Base-by-base conservation (phyloP, 805 yeast species). In the Barnettozyma sucrosica region DNA sequence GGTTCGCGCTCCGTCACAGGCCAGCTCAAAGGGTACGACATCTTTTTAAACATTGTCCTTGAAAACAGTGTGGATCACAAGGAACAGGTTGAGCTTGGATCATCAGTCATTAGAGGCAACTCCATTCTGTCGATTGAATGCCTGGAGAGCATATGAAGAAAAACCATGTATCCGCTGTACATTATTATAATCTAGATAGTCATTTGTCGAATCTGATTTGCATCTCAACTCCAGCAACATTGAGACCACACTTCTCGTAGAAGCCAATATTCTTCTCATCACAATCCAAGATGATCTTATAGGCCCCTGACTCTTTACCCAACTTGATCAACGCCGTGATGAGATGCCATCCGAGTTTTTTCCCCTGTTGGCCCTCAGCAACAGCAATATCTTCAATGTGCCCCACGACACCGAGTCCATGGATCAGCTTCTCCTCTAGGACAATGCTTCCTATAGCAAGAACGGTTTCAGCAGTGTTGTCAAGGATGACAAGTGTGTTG, bases 321-420 rank as follows among this genome's bases (percentile, higher is more conserved):
- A 85, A 60, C 21, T 70, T 67, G 4, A 83, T 76, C 60, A 92
- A 71, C 8, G 76, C 69, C 16, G 72, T 68, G 54, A 92, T 86
- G 66, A 92, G 63, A 16, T 73, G 67, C 55, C 74, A 70, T 0
- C 99, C 99, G 41, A 92, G 69, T 55, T 79, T 79, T 61, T 83
- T 81, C 7, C 99, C 99, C 61, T 90, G 97, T 62, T 86, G 86
- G 18, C 73, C 67, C 26, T 64, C 62, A 18, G 80, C 73, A 4
- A 92, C 95, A 1, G 97, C 84, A 51, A 92, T 92, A 63, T 92
- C 99, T 61, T 92, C 99, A 53, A 92, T 85, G 67, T 92, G 98
- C 2, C 98, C 98, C 5, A 88, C 95, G 45, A 75, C 66, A 0
- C 96, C 95, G 63, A 93, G 81, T 36, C 70, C 78, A 66, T 92